Evolutionary conservation across 306 rosid genomes (phyloP).

Genomic region (Castanospermum australe): DNA sequence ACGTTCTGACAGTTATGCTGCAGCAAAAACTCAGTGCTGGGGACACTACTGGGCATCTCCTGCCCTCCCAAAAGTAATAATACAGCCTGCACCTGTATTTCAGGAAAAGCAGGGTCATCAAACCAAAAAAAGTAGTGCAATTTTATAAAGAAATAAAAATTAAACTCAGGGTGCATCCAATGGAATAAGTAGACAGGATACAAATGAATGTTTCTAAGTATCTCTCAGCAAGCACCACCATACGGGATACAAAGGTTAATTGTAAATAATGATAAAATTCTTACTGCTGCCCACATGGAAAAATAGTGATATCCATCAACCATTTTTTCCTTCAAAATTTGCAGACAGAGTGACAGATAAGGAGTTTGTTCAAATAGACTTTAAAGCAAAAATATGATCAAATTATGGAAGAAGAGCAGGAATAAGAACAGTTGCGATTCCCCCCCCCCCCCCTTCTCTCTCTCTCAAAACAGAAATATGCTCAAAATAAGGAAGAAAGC

Average conservation of each 20-base stretch:
- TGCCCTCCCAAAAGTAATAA: constrained; percentile 61
- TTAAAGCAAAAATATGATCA: neutral
- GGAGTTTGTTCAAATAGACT: neutral
- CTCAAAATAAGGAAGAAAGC: neutral
- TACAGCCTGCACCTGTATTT: constrained; percentile 76
- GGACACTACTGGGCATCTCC: constrained; percentile 38
- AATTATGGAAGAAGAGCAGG: no score
- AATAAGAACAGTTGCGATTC: neutral
- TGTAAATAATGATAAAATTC: no score
- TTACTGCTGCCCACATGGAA: no score
- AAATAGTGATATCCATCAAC: no score
- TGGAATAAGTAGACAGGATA: neutral
- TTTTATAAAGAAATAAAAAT: neutral
- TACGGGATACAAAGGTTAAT: no score
- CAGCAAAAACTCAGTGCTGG: constrained; percentile 33
- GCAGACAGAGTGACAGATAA: no score
- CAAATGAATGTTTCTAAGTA: neutral
- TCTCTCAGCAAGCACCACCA: neutral
- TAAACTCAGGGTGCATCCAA: neutral
- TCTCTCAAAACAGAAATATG: neutral
- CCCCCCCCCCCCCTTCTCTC: neutral
- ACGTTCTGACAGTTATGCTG: constrained; percentile 41
- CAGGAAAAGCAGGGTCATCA: neutral
- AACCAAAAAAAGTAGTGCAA: neutral
- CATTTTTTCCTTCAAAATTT: no score